phyloP scores from a whole-genome alignment of 75 land plant genomes.

The Larix kaempferi region DNA sequence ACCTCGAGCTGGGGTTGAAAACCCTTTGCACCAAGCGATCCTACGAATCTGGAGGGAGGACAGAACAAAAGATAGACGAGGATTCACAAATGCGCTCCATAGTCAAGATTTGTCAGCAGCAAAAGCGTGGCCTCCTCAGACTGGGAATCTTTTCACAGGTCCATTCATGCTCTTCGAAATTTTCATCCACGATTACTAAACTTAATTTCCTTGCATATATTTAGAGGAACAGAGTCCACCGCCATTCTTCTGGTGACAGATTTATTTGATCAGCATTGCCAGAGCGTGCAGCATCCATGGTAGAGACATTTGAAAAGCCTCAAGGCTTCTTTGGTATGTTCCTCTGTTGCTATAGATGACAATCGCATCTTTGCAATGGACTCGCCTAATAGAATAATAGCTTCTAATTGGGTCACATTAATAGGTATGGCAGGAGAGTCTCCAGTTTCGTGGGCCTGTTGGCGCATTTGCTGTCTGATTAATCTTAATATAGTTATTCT shows the following conservation, averaged over 20 bases:
- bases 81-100: too few relatives aligned
- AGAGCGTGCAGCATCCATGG: slow-evolving; percentile 93
- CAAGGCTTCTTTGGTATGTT: slow-evolving; percentile 88
- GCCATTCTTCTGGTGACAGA: slow-evolving; percentile 83
- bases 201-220: too few relatives aligned
- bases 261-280: slow-evolving; percentile 84
- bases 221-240: too few relatives aligned
- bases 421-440: slow-evolving; percentile 82
- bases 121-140: too few relatives aligned
- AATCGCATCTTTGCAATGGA: slow-evolving; percentile 91
- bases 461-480: slow-evolving; percentile 98
- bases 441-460: slow-evolving; percentile 84
- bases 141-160: too few relatives aligned
- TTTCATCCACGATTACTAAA: too few relatives aligned
- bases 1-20: too few relatives aligned
- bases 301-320: slow-evolving; percentile 84
- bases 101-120: too few relatives aligned
- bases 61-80: too few relatives aligned
- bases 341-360: slow-evolving; percentile 79
- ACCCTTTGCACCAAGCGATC: too few relatives aligned
- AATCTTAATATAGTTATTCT: slow-evolving; percentile 82
- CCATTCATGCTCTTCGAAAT: too few relatives aligned
- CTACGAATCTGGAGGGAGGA: too few relatives aligned
- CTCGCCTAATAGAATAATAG: slow-evolving; percentile 89
- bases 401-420: slow-evolving; percentile 97